Evolutionary conservation across 2,329 filamentous ascomycete species (phyloP).

Genomic region (Aspergillus glaucus): DNA sequence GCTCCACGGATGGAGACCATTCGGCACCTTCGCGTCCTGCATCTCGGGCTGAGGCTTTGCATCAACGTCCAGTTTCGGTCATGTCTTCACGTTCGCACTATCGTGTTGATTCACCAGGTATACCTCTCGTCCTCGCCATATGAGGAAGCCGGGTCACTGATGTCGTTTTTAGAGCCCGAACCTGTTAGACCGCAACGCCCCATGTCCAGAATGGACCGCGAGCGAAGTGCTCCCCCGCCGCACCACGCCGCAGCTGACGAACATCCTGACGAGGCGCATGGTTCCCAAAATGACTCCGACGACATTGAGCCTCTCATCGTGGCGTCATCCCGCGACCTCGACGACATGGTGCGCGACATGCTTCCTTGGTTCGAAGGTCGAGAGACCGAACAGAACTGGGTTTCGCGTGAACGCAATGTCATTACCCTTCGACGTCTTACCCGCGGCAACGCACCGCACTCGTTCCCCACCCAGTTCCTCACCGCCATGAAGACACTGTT

Average conservation of each 20-base stretch:
- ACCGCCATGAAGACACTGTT: constrained; percentile 65
- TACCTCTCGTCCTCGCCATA: no score
- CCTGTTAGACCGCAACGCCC: neutral
- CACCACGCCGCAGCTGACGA: neutral
- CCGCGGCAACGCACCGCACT: constrained; percentile 73
- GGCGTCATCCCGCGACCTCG: constrained; percentile 78
- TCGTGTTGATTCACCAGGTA: constrained; percentile 12
- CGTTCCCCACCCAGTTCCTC: constrained; percentile 68
- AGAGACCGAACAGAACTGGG: constrained; percentile 88
- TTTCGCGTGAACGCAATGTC: constrained; percentile 74
- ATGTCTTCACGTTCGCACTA: constrained; percentile 23
- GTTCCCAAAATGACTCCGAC: constrained; percentile 36
- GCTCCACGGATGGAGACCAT: constrained; percentile 20
- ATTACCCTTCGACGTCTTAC: constrained; percentile 69
- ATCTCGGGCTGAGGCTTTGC: constrained; percentile 16
- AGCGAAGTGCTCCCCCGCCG: neutral
- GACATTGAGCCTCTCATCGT: constrained; percentile 74
- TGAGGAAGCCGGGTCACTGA: neutral
- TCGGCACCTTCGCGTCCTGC: constrained; percentile 13
- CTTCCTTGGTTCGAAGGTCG: constrained; percentile 73
- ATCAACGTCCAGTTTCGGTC: constrained; percentile 22
- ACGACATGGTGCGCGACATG: constrained; percentile 81
- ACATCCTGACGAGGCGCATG: neutral
- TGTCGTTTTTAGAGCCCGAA: neutral
- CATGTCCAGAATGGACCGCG: neutral